A percentile compares a stretch with the other conserved stretches of the same genome.
phyloP scores from a whole-genome alignment of 768 basidiomycete species.

The Fistulinella prunicolor region DNA sequence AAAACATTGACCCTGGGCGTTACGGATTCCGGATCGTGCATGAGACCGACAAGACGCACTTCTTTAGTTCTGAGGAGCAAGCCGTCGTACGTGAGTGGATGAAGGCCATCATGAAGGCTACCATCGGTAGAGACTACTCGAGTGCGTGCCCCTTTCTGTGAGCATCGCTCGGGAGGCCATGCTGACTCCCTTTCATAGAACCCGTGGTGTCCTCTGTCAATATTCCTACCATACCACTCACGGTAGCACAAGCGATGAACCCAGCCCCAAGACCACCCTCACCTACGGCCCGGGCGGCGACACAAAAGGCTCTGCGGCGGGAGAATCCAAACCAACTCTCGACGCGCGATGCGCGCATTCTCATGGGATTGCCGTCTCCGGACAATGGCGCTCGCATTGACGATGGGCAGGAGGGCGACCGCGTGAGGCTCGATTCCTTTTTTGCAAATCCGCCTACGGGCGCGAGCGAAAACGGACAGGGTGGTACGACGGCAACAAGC shows the following conservation, averaged over 20 bases:
- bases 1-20: constrained; percentile 85
- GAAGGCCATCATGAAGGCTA: constrained; percentile 99
- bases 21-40: constrained; percentile 96
- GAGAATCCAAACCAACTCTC: constrained; percentile 84
- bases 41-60: constrained; percentile 82
- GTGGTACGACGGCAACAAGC: constrained; percentile 14
- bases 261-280: constrained; percentile 95
- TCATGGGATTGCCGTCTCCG: constrained; percentile 55
- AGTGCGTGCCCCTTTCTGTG: constrained; percentile 48
- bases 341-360: constrained; percentile 71
- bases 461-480: constrained; percentile 12
- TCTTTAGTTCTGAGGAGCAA: constrained; percentile 90
- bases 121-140: constrained; percentile 89
- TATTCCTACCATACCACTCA: constrained; percentile 92
- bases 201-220: constrained; percentile 96
- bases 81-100: constrained; percentile 91
- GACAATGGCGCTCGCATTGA: constrained; percentile 23
- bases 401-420: constrained; percentile 39
- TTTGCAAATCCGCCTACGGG: constrained; percentile 42
- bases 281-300: constrained; percentile 81
- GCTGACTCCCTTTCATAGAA: constrained; percentile 43
- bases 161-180: background rate
- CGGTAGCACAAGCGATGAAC: constrained; percentile 95
- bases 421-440: constrained; percentile 52
- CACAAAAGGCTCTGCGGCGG: constrained; percentile 80